A percentile compares a stretch with the other conserved stretches of the same genome.
Evolutionary conservation across 805 yeast genomes (phyloP).

Genomic region (Yarrowia sp.): DNA sequence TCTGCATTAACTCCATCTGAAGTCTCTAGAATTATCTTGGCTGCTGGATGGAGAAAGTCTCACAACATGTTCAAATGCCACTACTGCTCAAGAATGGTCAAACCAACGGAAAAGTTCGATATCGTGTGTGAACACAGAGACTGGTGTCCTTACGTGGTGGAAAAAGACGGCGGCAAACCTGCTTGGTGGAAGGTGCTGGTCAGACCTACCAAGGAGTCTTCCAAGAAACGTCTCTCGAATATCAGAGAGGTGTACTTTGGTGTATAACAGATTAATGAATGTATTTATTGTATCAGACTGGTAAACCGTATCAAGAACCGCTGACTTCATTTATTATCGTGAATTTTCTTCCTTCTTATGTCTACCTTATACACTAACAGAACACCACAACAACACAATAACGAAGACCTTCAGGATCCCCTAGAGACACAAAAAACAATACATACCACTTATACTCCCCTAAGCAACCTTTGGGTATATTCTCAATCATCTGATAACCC

Average conservation of each 20-base stretch:
- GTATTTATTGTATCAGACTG: constrained; percentile 2
- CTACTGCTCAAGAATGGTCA: constrained; percentile 6
- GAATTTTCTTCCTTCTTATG: too few relatives aligned
- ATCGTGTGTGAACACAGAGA: constrained; percentile 15
- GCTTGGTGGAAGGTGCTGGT: constrained; percentile 20
- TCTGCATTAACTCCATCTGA: background rate
- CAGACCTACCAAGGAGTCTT: constrained; percentile 9
- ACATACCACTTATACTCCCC: too few relatives aligned
- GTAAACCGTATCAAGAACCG: too few relatives aligned
- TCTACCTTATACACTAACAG: too few relatives aligned
- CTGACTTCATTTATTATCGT: too few relatives aligned
- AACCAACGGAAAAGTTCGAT: constrained; percentile 1
- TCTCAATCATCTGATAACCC: too few relatives aligned
- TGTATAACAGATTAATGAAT: constrained; percentile 2
- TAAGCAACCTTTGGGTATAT: too few relatives aligned
- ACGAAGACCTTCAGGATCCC: too few relatives aligned
- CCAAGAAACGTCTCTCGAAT: constrained; percentile 21
- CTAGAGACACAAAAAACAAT: too few relatives aligned
- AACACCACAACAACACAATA: too few relatives aligned
- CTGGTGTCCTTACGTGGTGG: constrained; percentile 31
- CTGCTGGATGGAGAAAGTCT: constrained; percentile 15
- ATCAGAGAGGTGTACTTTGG: constrained; percentile 27
- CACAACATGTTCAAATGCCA: constrained; percentile 1
- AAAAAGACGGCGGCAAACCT: constrained; percentile 6
- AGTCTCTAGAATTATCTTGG: background rate